phyloP scores from a whole-genome alignment of 2,329 filamentous ascomycete genomes.

The Sporothrix mexicana region DNA sequence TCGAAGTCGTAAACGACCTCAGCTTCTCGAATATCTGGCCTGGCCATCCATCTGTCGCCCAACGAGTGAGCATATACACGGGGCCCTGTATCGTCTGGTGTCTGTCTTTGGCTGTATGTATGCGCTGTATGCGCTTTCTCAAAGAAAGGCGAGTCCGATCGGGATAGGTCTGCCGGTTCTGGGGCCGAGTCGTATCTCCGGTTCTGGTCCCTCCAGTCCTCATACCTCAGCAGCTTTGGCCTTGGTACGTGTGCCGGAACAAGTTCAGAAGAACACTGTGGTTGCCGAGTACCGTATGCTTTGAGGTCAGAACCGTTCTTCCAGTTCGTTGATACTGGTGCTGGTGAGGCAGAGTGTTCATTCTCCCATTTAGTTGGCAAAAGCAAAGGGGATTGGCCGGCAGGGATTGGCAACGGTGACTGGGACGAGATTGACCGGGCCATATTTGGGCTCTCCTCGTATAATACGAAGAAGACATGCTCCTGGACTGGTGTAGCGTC shows the following conservation, averaged over 20 bases:
- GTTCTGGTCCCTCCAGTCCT: slow-evolving; percentile 21
- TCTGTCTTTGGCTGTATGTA: background rate
- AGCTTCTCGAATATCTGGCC: too few species aligned
- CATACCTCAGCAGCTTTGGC: slow-evolving; percentile 6
- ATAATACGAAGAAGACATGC: slow-evolving; percentile 30
- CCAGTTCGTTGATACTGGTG: slow-evolving; percentile 20
- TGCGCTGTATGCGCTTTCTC: background rate
- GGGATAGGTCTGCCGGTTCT: background rate
- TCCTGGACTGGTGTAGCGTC: slow-evolving; percentile 16
- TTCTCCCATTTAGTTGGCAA: too few species aligned
- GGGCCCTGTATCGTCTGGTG: background rate
- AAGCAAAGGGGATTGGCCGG: background rate
- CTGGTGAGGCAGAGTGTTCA: background rate
- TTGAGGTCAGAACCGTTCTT: slow-evolving; percentile 33
- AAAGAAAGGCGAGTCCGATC: background rate
- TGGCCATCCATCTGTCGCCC: background rate
- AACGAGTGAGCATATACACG: slow-evolving; percentile 12
- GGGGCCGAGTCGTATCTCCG: background rate
- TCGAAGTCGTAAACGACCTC: background rate
- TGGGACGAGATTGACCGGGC: slow-evolving; percentile 7
- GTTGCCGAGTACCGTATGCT: background rate
- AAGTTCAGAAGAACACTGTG: background rate
- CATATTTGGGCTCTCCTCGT: slow-evolving; percentile 20
- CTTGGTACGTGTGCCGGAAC: background rate
- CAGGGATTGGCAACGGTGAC: slow-evolving; percentile 20